These are phyloP conservation scores for Cercis canadensis DNA, from an alignment of 306 rosid species.

Conservation along the genomic window DNA sequence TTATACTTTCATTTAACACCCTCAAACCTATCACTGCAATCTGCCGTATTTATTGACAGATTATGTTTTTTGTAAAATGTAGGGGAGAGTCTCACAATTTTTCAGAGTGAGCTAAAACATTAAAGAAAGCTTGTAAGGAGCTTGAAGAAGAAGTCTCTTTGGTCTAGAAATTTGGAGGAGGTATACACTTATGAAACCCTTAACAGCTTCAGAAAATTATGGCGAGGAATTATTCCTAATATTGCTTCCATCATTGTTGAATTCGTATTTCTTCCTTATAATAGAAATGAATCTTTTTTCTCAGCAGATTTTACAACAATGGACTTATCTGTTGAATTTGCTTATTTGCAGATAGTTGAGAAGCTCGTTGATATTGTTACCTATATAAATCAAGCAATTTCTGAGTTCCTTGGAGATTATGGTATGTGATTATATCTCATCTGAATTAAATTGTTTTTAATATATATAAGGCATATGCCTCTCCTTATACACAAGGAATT, in stretches of 20 bases:
- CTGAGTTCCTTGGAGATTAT: conserved; percentile 66
- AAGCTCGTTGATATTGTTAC: conserved; percentile 75
- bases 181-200: conserved; percentile 52
- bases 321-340: conserved; percentile 33
- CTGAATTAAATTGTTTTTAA: no score
- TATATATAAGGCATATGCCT: no score
- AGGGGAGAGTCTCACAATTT: conserved; percentile 80
- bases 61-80: conserved; percentile 45
- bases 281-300: conserved; percentile 5
- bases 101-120: conserved; percentile 80
- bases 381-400: conserved; percentile 68
- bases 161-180: conserved; percentile 88
- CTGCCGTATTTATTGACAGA: conserved; percentile 39
- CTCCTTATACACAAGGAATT: conserved; percentile 7
- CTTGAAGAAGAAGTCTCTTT: conserved; percentile 91
- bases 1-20: no score
- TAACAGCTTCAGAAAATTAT: conserved; percentile 14
- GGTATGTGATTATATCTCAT: conserved; percentile 54
- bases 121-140: conserved; percentile 83
- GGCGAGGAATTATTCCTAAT: conserved; percentile 24
- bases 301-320: conserved; percentile 7
- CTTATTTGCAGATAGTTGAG: conserved; percentile 80
- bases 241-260: conserved; percentile 20
- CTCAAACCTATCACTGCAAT: conserved; percentile 4
- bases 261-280: conserved; percentile 21